A percentile compares a stretch with the other conserved stretches of the same genome.
Conservation (phyloP, 805 yeast genomes). For the Candida khao-thaluensis region DNA sequence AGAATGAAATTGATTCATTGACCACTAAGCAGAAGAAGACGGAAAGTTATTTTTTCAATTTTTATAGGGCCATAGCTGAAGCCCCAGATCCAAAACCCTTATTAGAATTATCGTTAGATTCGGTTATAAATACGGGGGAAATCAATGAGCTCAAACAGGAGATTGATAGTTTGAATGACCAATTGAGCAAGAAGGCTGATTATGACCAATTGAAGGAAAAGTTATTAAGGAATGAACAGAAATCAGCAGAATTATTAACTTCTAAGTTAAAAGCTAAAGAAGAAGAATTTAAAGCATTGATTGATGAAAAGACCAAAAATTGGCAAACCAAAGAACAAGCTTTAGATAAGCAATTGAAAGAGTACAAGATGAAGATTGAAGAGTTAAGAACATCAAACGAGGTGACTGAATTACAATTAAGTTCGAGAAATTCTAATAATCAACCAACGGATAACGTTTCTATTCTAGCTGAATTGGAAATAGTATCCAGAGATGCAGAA, state of each 20-base stretch:
- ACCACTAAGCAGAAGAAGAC: constrained; percentile 74
- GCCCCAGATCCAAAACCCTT: constrained; percentile 92
- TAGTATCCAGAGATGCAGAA: constrained; percentile 74
- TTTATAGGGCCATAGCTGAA: constrained; percentile 76
- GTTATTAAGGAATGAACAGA: constrained; percentile 58
- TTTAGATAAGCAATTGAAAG: constrained; percentile 48
- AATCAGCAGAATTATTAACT: constrained; percentile 53
- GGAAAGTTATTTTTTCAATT: constrained; percentile 69
- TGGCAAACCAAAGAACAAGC: constrained; percentile 63
- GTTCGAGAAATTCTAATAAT: constrained; percentile 42
- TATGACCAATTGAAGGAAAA: constrained; percentile 72
- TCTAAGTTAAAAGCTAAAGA: constrained; percentile 67
- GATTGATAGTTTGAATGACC: constrained; percentile 50
- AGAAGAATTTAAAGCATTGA: constrained; percentile 61
- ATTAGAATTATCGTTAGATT: constrained; percentile 65
- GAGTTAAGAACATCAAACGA: constrained; percentile 66
- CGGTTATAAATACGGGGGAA: constrained; percentile 56
- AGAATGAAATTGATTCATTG: constrained; percentile 79
- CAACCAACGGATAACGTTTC: constrained; percentile 23
- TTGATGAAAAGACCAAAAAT: constrained; percentile 71
- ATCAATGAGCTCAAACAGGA: constrained; percentile 52
- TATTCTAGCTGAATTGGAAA: constrained; percentile 54
- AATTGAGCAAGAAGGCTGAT: constrained; percentile 66
- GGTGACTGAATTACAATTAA: constrained; percentile 59
- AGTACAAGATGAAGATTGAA: constrained; percentile 54